These are phyloP conservation scores for Poterioochromonas sp. DNA, from an alignment of 352 stramenopile genomes.

Conservation along the genomic window DNA sequence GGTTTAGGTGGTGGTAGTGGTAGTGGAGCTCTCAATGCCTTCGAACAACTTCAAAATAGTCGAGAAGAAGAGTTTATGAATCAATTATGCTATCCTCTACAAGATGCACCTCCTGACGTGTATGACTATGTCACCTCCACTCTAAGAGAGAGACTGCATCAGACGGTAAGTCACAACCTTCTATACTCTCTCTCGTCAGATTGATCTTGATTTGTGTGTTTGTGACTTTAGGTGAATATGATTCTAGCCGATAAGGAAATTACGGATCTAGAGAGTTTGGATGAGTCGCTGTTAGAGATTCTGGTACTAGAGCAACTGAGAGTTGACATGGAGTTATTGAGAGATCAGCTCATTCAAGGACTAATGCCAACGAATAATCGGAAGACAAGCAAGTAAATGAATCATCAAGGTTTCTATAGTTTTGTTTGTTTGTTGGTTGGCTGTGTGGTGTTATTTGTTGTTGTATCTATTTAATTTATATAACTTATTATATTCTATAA, in stretches of 20 bases:
- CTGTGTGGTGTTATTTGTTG: too few relatives aligned
- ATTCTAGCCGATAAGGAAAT: not conserved
- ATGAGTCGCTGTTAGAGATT: not conserved
- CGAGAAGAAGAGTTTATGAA: slow-evolving; percentile 10
- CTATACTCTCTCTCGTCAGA: not conserved
- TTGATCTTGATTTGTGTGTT: not conserved
- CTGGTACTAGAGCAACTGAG: not conserved
- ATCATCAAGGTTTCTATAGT: too few relatives aligned
- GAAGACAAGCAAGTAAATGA: too few relatives aligned
- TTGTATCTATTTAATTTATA: too few relatives aligned
- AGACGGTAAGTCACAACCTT: slow-evolving; percentile 4
- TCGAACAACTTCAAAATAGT: not conserved
- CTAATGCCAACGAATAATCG: slow-evolving; percentile 14
- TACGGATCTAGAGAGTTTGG: not conserved
- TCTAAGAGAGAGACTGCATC: not conserved
- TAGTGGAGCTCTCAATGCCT: not conserved
- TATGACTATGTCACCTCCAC: not conserved
- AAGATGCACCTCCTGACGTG: not conserved
- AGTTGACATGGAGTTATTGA: slow-evolving; percentile 1
- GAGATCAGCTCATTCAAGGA: not conserved
- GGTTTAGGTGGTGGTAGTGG: not conserved
- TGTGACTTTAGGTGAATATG: slow-evolving; percentile 2
- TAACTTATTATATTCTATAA: too few relatives aligned
- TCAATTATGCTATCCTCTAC: not conserved
- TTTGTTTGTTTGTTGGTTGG: too few relatives aligned